Base-by-base conservation (phyloP, 2,329 filamentous ascomycete genomes). In the Canariomyces notabilis region DNA sequence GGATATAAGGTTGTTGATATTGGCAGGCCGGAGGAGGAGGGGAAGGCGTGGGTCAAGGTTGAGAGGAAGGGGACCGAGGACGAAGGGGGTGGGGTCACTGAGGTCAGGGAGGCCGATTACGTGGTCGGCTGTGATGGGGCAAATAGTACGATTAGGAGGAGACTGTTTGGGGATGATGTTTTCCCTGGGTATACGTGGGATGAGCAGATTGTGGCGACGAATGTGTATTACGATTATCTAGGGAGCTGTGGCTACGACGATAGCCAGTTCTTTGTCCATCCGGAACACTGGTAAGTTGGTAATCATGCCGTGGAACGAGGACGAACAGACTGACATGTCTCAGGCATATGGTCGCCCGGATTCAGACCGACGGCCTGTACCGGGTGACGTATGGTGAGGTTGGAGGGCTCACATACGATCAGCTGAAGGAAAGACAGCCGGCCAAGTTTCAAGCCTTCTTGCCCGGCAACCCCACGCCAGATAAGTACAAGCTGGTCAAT, bases 351-450 rank as follows among this genome's bases (percentile, higher is more conserved):
- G 77, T 76, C 1, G 79, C 79, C 1, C 74, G 69, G 36, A 77
- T 83, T 51, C 61, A 77, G 20, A 62, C 66, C 26, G 71, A 70
- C 42, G 78, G 78, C 0, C 61, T 83, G 5, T 83, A 79, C 66
- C 73, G 80, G 8, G 74, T 84, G 22, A 79, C 79, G 0, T 84
- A 84, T 53, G 79, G 78, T 38, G 80, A 83, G 53, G 62, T 63
- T 0, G 66, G 70, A 0, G 73, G 71, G 1, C 67, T 83, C 12
- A 73, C 69, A 0, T 65, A 61, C 34, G 77, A 80, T 7, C 67
- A 83, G 60, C 68, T 80, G 41, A 61, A 68, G 22, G 67, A 67
- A 21, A 69, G 78, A 7, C 77, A 79, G 52, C 70, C 75, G 3
- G 61, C 61, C 49, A 79, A 79, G 50, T 83, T 76, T 56, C 69